Percentiles rank a stretch among this genome's conserved stretches.
Conservation (phyloP, 2,329 filamentous ascomycete species). For the Didymella pinodella region DNA sequence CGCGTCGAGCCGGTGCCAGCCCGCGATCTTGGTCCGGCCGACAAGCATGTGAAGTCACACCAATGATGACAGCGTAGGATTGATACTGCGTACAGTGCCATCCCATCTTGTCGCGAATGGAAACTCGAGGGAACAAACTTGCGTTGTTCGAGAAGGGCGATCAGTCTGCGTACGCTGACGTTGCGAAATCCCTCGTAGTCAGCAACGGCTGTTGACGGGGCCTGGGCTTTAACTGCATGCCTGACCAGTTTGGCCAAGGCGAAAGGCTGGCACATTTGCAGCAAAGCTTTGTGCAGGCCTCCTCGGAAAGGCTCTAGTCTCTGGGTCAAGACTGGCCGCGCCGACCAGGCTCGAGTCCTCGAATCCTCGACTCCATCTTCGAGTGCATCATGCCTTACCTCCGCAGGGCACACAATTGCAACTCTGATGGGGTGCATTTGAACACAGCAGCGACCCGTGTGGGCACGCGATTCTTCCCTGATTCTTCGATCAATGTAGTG, state of each 20-base stretch:
- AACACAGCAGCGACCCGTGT: constrained; percentile 10
- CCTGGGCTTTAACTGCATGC: neutral
- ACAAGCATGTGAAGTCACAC: constrained; percentile 19
- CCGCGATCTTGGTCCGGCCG: constrained; percentile 15
- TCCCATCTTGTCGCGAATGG: constrained; percentile 9
- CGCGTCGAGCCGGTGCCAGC: constrained; percentile 17
- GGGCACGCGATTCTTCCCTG: constrained; percentile 16
- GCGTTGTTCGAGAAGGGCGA: constrained; percentile 12
- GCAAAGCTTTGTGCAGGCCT: neutral
- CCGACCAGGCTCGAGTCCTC: constrained; percentile 2
- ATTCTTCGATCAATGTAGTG: constrained; percentile 6
- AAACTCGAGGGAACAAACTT: constrained; percentile 5
- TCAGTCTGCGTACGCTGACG: neutral
- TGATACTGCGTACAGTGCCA: constrained; percentile 9
- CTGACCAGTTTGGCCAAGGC: neutral
- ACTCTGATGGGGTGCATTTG: constrained; percentile 6
- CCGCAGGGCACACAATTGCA: constrained; percentile 7
- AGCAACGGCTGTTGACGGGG: neutral
- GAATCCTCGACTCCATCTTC: neutral
- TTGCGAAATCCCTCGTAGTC: constrained; percentile 1
- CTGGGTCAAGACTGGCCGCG: neutral
- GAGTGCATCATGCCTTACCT: constrained; percentile 12
- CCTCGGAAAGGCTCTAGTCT: neutral
- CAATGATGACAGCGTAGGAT: constrained; percentile 22
- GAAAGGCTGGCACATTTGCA: neutral